Evolutionary conservation across 2,329 filamentous ascomycete genomes (phyloP).

Genomic region (Stromatinia cepivora): DNA sequence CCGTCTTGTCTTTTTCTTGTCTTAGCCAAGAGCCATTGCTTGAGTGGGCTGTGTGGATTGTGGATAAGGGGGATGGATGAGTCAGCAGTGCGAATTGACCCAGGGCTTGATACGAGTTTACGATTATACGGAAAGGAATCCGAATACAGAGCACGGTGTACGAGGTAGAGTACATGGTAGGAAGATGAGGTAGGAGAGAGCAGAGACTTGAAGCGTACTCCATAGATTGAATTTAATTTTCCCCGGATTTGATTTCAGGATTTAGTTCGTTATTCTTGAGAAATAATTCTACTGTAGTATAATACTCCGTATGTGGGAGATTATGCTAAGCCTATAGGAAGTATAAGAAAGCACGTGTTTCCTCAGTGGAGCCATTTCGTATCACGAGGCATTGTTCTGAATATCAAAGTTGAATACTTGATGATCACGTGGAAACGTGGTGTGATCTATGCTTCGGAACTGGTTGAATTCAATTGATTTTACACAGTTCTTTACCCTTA

Average conservation of each 20-base stretch:
- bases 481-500: too few relatives aligned
- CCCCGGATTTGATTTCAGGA: background rate
- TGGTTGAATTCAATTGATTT: too few relatives aligned
- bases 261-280: background rate
- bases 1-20: background rate
- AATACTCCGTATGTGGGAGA: background rate
- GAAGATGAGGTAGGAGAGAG: too few relatives aligned
- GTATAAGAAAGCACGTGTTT: background rate
- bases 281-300: background rate
- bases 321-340: background rate
- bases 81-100: background rate
- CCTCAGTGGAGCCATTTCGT: background rate
- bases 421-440: too few relatives aligned
- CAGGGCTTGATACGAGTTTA: too few relatives aligned
- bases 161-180: too few relatives aligned
- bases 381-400: background rate
- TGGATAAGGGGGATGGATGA: background rate
- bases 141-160: too few relatives aligned
- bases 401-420: background rate
- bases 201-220: background rate
- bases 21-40: slow-evolving; percentile 7
- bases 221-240: background rate
- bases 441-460: too few relatives aligned
- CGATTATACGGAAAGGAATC: too few relatives aligned
- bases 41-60: too few relatives aligned